phyloP scores from a whole-genome alignment of 768 basidiomycete genomes.

The Termitomyces sp. region DNA sequence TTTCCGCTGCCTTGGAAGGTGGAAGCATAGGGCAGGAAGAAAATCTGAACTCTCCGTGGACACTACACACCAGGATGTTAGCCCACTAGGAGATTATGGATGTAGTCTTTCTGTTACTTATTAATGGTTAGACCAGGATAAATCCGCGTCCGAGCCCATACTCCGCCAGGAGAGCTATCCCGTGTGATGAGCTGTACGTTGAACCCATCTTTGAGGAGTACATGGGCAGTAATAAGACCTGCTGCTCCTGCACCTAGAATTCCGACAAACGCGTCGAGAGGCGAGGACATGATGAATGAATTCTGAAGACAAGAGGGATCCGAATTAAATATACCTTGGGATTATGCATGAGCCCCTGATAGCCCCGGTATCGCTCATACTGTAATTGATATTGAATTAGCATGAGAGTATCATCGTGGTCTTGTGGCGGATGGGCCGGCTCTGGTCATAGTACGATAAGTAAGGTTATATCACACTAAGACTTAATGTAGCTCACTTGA shows the following conservation, averaged over 20 bases:
- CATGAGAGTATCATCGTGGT: too few relatives aligned
- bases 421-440: too few relatives aligned
- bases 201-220: slow-evolving; percentile 48
- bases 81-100: neutral
- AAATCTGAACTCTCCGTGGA: slow-evolving; percentile 63
- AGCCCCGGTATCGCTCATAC: too few relatives aligned
- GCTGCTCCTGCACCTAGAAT: slow-evolving; percentile 17
- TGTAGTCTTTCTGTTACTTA: slow-evolving; percentile 40
- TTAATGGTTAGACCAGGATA: slow-evolving; percentile 62
- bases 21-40: slow-evolving; percentile 53
- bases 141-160: slow-evolving; percentile 53
- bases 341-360: too few relatives aligned
- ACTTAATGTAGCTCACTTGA: too few relatives aligned
- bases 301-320: too few relatives aligned
- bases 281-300: neutral
- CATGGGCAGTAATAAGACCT: slow-evolving; percentile 16
- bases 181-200: slow-evolving; percentile 56
- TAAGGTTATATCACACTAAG: too few relatives aligned
- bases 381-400: too few relatives aligned
- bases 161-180: slow-evolving; percentile 55
- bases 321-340: too few relatives aligned
- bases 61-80: slow-evolving; percentile 32
- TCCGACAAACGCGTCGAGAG: slow-evolving; percentile 2
- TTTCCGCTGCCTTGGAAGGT: slow-evolving; percentile 31
- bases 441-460: too few relatives aligned